Conservation (phyloP, 306 rosid species). For the Adenanthera pavonina region DNA sequence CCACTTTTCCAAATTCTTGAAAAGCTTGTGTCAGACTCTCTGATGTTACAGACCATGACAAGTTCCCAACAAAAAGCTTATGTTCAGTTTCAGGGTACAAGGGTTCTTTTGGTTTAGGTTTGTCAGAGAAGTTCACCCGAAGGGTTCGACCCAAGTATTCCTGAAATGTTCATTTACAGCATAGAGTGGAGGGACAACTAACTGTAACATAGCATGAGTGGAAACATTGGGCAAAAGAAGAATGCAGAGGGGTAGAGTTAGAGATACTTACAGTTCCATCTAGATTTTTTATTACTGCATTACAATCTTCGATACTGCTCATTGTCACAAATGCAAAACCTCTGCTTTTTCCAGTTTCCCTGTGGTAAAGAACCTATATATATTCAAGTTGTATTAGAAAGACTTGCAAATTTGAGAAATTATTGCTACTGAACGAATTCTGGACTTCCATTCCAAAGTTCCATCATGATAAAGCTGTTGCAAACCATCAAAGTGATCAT, state of each 20-base stretch:
- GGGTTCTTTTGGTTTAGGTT: constrained; percentile 80
- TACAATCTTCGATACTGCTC: constrained; percentile 81
- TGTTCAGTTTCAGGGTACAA: constrained; percentile 85
- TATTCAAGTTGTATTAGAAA: background rate
- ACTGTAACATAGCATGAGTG: background rate
- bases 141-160: constrained; percentile 79
- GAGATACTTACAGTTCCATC: constrained; percentile 76
- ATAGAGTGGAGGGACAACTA: background rate
- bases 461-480: background rate
- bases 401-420: constrained; percentile 28
- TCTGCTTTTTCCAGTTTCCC: constrained; percentile 81
- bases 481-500: background rate
- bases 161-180: constrained; percentile 51
- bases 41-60: constrained; percentile 89
- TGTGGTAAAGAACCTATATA: constrained; percentile 80
- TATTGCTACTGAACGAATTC: background rate
- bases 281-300: constrained; percentile 70
- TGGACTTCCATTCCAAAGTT: background rate
- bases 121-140: constrained; percentile 89
- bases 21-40: constrained; percentile 76
- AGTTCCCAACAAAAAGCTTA: constrained; percentile 87
- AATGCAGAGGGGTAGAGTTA: background rate
- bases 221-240: background rate
- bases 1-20: constrained; percentile 82
- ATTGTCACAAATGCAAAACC: constrained; percentile 98